A percentile compares a stretch with the other conserved stretches of the same genome.
These are phyloP conservation scores for Trypanosomatidae sp. DNA, from an alignment of 208 protist genomes.

Conservation along the genomic window DNA sequence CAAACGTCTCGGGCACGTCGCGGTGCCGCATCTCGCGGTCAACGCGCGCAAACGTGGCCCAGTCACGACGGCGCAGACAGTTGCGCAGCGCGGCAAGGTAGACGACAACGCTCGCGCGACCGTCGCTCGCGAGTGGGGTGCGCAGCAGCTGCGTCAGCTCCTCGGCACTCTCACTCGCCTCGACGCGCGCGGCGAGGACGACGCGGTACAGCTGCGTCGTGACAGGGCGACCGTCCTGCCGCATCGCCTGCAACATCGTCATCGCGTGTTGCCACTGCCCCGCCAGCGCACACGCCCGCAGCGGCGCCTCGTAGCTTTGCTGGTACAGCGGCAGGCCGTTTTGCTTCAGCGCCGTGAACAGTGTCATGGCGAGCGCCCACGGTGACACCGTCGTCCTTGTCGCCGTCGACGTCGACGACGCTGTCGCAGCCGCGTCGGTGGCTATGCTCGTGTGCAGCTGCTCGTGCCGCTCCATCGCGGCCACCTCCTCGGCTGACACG, in stretches of 20 bases:
- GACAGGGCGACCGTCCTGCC: slow-evolving; percentile 29
- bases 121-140: slow-evolving; percentile 14
- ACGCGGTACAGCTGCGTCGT: slow-evolving; percentile 28
- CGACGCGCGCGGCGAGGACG: slow-evolving; percentile 23
- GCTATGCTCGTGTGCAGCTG: not conserved
- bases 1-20: slow-evolving; percentile 44
- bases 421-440: not conserved
- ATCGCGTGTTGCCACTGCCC: slow-evolving; percentile 41
- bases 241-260: slow-evolving; percentile 27
- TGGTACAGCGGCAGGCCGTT: slow-evolving; percentile 55
- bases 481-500: slow-evolving; percentile 33
- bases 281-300: slow-evolving; percentile 40
- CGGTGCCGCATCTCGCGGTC: slow-evolving; percentile 39
- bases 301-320: slow-evolving; percentile 57
- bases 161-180: slow-evolving; percentile 9
- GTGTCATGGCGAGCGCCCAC: slow-evolving; percentile 32
- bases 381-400: no score
- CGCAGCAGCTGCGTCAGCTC: slow-evolving; percentile 22
- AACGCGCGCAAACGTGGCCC: slow-evolving; percentile 34
- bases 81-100: slow-evolving; percentile 41
- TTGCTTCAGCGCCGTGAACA: slow-evolving; percentile 37
- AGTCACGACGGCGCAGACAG: slow-evolving; percentile 43
- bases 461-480: slow-evolving; percentile 9
- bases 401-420: not conserved
- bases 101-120: slow-evolving; percentile 10